Evolutionary conservation across 768 basidiomycete genomes (phyloP).

Genomic region (Podaxis sp.): DNA sequence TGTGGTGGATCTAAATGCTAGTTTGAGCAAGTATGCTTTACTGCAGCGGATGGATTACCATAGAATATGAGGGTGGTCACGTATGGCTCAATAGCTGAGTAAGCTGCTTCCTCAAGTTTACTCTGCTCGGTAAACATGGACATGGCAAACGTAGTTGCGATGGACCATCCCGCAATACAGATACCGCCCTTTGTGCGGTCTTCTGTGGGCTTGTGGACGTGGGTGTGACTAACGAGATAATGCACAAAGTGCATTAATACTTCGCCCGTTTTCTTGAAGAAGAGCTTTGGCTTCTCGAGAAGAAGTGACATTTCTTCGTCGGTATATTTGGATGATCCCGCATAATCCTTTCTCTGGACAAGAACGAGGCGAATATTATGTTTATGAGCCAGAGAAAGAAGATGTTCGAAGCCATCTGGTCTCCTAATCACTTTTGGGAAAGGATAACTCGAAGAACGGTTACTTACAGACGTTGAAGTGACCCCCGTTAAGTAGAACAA

Average conservation of each 20-base stretch:
- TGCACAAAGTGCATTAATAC: neutral
- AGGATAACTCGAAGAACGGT: neutral
- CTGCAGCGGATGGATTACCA: neutral
- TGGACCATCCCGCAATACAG: constrained; percentile 1
- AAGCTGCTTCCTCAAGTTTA: neutral
- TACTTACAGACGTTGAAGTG: constrained; percentile 3
- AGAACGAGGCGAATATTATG: neutral
- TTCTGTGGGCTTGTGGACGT: neutral
- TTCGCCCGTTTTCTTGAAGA: neutral
- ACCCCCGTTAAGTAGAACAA: neutral
- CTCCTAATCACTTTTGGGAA: too few species aligned
- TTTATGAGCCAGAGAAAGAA: neutral
- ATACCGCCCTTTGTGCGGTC: constrained; percentile 1
- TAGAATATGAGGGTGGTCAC: neutral
- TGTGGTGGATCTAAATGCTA: neutral
- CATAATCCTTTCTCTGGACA: constrained; percentile 2
- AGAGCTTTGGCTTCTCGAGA: neutral
- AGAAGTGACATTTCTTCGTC: neutral
- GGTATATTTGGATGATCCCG: neutral
- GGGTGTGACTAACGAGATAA: neutral
- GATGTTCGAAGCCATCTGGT: neutral
- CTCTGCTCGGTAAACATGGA: neutral
- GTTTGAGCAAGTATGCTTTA: neutral
- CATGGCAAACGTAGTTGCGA: neutral
- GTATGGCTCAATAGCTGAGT: constrained; percentile 2